A percentile compares a stretch with the other conserved stretches of the same genome.
Conservation (phyloP, 2,329 filamentous ascomycete species). For the Sporothrix brasiliensis region DNA sequence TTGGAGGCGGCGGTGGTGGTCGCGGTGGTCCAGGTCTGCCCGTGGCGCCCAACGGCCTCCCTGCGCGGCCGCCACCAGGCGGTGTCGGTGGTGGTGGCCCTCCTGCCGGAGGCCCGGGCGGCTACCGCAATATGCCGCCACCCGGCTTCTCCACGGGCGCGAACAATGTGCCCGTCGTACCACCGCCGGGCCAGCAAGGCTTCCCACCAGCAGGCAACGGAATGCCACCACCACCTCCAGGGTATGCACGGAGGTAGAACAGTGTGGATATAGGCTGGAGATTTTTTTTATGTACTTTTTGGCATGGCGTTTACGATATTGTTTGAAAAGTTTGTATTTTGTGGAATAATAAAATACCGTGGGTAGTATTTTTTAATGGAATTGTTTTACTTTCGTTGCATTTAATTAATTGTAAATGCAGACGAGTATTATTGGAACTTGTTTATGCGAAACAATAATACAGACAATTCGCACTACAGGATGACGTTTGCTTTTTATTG, state of each 20-base stretch:
- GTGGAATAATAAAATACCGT: conserved; percentile 9
- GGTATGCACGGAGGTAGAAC: conserved; percentile 39
- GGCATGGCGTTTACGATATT: conserved; percentile 29
- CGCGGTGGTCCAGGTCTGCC: conserved; percentile 47
- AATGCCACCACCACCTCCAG: conserved; percentile 38
- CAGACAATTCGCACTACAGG: not conserved
- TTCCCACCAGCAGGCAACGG: conserved; percentile 21
- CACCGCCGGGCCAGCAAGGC: conserved; percentile 30
- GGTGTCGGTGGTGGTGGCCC: conserved; percentile 49
- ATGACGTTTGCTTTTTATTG: conserved; percentile 13
- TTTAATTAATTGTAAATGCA: too few species aligned
- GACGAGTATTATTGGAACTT: not conserved
- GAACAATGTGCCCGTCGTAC: conserved; percentile 17
- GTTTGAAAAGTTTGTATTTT: conserved; percentile 16
- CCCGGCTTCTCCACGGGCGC: conserved; percentile 43
- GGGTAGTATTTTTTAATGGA: not conserved
- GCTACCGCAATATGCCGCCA: conserved; percentile 42
- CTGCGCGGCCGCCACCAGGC: conserved; percentile 54
- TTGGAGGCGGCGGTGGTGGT: conserved; percentile 22
- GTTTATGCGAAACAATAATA: not conserved
- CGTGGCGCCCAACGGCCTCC: conserved; percentile 54
- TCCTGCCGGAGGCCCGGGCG: conserved; percentile 51
- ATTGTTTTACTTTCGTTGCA: not conserved
- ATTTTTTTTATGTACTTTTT: not conserved
- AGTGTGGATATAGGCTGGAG: not conserved